phyloP scores from a whole-genome alignment of 768 basidiomycete species.

The Pleurotus pulmonarius region DNA sequence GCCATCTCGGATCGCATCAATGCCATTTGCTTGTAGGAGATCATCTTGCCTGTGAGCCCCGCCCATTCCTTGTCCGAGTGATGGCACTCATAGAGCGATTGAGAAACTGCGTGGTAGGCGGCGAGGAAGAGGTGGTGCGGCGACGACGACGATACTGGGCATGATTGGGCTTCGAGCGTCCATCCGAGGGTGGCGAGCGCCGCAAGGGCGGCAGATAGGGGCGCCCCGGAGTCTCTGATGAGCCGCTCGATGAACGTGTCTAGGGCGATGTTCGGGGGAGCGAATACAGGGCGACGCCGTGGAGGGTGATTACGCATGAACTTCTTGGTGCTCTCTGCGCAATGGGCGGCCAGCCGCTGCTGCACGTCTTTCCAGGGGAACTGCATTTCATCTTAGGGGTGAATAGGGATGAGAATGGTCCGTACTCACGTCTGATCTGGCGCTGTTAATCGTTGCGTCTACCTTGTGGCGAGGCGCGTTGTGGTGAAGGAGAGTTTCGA shows the following conservation, averaged over 20 bases:
- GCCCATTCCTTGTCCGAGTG: neutral
- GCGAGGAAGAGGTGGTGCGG: constrained; percentile 1
- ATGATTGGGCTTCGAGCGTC: neutral
- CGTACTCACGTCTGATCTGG: too few species aligned
- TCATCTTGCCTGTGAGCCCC: neutral
- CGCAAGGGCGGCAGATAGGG: neutral
- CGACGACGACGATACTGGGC: neutral
- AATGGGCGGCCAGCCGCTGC: neutral
- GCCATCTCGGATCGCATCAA: neutral
- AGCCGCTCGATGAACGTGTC: neutral
- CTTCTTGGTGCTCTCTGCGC: neutral
- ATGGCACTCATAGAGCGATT: neutral
- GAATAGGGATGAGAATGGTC: too few species aligned
- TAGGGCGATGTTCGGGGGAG: neutral
- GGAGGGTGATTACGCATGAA: neutral
- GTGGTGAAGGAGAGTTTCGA: too few species aligned
- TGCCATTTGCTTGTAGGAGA: neutral
- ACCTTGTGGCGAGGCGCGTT: too few species aligned
- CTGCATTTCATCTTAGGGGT: neutral
- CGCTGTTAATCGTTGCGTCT: too few species aligned
- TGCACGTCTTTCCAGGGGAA: neutral
- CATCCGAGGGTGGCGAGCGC: constrained; percentile 1
- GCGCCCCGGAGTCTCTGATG: neutral
- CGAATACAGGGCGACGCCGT: neutral
- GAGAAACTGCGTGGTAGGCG: neutral